Evolutionary conservation across 2,329 filamentous ascomycete species (phyloP), one percentile per base, ranked within the genome.

Genomic region (Exophiala bonariae): DNA sequence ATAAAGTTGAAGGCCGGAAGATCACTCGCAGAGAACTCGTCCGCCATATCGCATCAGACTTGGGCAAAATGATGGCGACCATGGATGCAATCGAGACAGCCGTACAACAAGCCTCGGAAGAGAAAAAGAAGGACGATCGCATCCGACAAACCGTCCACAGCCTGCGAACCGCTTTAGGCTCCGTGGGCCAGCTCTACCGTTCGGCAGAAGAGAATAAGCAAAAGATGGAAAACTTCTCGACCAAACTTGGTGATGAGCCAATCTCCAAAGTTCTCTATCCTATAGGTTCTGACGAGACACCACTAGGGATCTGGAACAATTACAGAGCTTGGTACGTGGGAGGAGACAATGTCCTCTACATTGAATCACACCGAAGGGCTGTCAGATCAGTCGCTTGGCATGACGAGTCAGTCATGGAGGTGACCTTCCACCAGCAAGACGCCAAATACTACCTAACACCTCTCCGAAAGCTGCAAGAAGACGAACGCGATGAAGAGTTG

Each of bases 1-100:
- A 59, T 55, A 62, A 63, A 44, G 44, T 61, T 11, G 52, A 60
- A 26, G 54, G 57, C 11, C 45, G 58, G 23, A 61, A 62, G 36
- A 56, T 63, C 33, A 56, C 49, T 14, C 38, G 46, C 5, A 41
- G 39, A 20, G 59, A 62, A 38, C 49, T 50, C 6, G 47, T 59
- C 14, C 50, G 52, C 11, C 56, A 42, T 20, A 52, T 61, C 33
- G 47, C 47, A 13, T 45, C 48, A 19, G 58, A 61, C 31, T 52
- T 59, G 19, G 44, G 47, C n/a, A 49, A 53, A 35, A 44, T 63
- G 22, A 38, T 42, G 11, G 43, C 35, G 13, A 38, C 56, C 3
- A 33, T 59, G 10, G 39, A 42, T 19, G 44, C 47, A 19, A 56
- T 62, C 39, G 52, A 59, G 39, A 28, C 31, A 10, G 36, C 28